These are phyloP conservation scores for Scleroderma citrinum DNA, from an alignment of 768 basidiomycete genomes.

Conservation along the genomic window DNA sequence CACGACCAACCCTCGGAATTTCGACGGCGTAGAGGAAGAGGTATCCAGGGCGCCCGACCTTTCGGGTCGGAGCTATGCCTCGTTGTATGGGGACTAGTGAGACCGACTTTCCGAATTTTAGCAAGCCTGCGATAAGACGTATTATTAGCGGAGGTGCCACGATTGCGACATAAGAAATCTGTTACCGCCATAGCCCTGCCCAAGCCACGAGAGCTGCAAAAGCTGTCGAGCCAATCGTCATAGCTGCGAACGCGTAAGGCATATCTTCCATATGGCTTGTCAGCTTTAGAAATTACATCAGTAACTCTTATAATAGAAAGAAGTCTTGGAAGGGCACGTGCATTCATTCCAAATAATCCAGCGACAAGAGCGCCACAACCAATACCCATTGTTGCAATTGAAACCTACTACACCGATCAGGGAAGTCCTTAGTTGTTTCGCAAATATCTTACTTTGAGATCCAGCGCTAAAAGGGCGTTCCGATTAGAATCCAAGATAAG, in stretches of 20 bases:
- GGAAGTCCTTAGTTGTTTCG: neutral
- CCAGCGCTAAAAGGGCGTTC: conserved; percentile 85
- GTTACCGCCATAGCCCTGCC: conserved; percentile 58
- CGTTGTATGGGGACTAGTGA: conserved; percentile 26
- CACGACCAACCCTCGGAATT: conserved; percentile 37
- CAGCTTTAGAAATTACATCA: conserved; percentile 43
- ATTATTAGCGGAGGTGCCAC: conserved; percentile 4
- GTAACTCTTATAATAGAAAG: conserved; percentile 16
- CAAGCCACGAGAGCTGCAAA: conserved; percentile 59
- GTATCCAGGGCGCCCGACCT: conserved; percentile 28
- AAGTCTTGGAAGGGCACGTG: conserved; percentile 35
- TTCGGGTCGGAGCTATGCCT: conserved; percentile 12
- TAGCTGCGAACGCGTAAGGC: conserved; percentile 66
- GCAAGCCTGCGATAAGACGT: conserved; percentile 29
- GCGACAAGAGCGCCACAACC: conserved; percentile 87
- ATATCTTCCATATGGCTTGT: conserved; percentile 66
- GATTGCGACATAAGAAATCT: conserved; percentile 7
- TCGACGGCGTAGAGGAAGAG: conserved; percentile 35
- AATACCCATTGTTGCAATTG: conserved; percentile 91
- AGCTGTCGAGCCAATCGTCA: conserved; percentile 54
- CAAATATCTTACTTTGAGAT: conserved; percentile 60
- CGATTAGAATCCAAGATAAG: conserved; percentile 94
- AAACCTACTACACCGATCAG: conserved; percentile 46
- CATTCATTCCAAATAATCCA: conserved; percentile 96
- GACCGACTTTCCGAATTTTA: conserved; percentile 41